Percentiles rank a stretch among this genome's conserved stretches.
Evolutionary conservation across 169 alveolate species (phyloP).

Genomic region (Eimeria nieschulzi): DNA sequence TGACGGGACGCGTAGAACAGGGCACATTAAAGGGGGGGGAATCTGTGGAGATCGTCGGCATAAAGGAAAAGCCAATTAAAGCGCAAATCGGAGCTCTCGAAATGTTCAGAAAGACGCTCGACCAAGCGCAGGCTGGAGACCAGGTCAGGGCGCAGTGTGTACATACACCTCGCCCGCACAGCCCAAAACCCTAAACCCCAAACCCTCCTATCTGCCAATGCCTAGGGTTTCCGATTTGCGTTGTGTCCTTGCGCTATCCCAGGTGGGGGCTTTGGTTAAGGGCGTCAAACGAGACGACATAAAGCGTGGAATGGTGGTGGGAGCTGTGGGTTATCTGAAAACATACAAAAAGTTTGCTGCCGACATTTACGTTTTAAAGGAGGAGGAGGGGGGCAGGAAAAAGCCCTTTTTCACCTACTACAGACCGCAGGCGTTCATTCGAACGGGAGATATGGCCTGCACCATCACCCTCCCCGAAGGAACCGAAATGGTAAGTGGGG

Average conservation of each 20-base stretch:
- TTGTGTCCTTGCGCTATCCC: background rate
- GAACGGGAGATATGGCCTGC: constrained; percentile 95
- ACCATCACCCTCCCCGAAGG: constrained; percentile 89
- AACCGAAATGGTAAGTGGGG: constrained; percentile 84
- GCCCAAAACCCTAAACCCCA: background rate
- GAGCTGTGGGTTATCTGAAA: constrained; percentile 87
- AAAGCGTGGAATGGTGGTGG: constrained; percentile 90
- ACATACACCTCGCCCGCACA: no score
- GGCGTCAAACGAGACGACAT: constrained; percentile 82
- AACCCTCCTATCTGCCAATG: background rate
- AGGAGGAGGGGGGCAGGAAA: constrained; percentile 97
- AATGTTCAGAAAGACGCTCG: constrained; percentile 93
- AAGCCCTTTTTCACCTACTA: constrained; percentile 95
- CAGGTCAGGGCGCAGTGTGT: constrained; percentile 76
- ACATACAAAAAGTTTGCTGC: constrained; percentile 86
- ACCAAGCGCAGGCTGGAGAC: constrained; percentile 96
- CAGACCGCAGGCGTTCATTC: constrained; percentile 94
- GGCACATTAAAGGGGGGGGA: constrained; percentile 92
- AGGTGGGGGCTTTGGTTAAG: constrained; percentile 93
- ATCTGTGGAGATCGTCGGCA: constrained; percentile 89
- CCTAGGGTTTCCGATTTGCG: background rate
- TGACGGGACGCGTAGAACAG: constrained; percentile 95
- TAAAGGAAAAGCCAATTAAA: constrained; percentile 59
- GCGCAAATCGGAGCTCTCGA: constrained; percentile 86
- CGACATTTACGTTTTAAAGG: constrained; percentile 91